These are phyloP conservation scores for Podospora bellae-mahoneyi DNA, from an alignment of 495 filamentous ascomycete species.

Conservation along the genomic window DNA sequence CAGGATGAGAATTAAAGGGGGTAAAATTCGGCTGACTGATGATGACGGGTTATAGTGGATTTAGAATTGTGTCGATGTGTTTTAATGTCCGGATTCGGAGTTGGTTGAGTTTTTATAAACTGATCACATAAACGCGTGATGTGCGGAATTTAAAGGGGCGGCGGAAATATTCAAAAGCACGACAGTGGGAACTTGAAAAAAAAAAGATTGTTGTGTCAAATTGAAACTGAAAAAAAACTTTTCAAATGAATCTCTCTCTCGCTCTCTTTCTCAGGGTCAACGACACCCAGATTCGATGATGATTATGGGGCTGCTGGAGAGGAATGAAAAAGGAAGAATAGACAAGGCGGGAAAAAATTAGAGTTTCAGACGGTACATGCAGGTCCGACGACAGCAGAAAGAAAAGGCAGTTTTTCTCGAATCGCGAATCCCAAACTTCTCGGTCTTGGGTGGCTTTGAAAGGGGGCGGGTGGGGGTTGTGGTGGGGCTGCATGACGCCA, in stretches of 20 bases:
- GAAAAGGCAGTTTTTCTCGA: neutral
- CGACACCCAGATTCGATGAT: neutral
- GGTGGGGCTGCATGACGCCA: neutral
- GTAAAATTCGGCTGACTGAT: neutral
- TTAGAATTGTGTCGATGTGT: neutral
- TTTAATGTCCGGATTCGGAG: neutral
- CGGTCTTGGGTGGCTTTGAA: neutral
- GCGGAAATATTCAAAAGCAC: neutral
- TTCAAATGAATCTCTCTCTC: neutral
- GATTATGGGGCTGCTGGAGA: neutral
- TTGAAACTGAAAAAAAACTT: neutral
- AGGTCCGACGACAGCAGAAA: neutral
- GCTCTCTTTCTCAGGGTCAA: neutral
- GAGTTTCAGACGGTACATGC: neutral
- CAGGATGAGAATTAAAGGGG: neutral
- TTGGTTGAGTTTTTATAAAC: neutral
- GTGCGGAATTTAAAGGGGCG: neutral
- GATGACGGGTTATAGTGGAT: neutral
- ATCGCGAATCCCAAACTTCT: neutral
- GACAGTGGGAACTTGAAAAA: neutral
- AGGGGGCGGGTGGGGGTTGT: neutral
- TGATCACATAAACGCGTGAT: neutral
- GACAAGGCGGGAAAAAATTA: neutral
- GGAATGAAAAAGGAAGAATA: neutral
- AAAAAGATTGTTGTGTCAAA: neutral